A percentile compares a stretch with the other conserved stretches of the same genome.
phyloP scores from a whole-genome alignment of 192 early-diverging fungal species.

The Mortierella antarctica region DNA sequence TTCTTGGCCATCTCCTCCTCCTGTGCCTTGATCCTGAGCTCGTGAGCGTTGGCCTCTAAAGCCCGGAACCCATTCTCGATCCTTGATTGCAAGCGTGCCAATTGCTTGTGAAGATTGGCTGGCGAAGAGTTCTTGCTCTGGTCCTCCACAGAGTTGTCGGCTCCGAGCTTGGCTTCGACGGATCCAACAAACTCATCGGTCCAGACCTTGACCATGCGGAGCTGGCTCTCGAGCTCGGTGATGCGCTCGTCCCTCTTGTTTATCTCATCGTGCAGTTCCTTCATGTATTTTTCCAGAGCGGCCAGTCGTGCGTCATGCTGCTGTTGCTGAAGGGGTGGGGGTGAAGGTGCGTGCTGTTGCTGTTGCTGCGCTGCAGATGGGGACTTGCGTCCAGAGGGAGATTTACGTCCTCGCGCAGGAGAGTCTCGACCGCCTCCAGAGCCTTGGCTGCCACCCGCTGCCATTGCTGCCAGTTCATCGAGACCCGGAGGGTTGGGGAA shows the following conservation, averaged over 20 bases:
- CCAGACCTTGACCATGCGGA: conserved; percentile 37
- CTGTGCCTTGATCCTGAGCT: conserved; percentile 22
- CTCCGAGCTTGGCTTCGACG: conserved; percentile 4
- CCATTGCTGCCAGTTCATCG: neutral
- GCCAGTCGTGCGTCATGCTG: conserved; percentile 18
- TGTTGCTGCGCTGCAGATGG: neutral
- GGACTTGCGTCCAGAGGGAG: conserved; percentile 16
- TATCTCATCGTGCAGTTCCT: conserved; percentile 43
- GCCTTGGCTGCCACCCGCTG: neutral
- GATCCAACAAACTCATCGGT: conserved; percentile 27
- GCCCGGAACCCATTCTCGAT: conserved; percentile 38
- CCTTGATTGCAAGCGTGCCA: conserved; percentile 18
- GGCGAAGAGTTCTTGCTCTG: neutral
- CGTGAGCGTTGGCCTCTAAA: conserved; percentile 28
- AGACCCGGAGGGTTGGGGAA: conserved; percentile 38
- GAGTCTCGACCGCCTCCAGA: neutral
- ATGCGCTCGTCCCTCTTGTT: conserved; percentile 44
- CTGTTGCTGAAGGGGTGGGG: conserved; percentile 9
- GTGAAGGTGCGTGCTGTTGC: neutral
- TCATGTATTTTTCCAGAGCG: conserved; percentile 40
- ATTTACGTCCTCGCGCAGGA: conserved; percentile 5
- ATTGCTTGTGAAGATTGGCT: conserved; percentile 4
- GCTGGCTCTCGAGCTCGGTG: conserved; percentile 27
- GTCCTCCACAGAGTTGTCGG: conserved; percentile 4
- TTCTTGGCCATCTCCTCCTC: conserved; percentile 34